These are phyloP conservation scores for Plasmodium coatneyi DNA, from an alignment of 169 alveolate species.

Conservation along the genomic window DNA sequence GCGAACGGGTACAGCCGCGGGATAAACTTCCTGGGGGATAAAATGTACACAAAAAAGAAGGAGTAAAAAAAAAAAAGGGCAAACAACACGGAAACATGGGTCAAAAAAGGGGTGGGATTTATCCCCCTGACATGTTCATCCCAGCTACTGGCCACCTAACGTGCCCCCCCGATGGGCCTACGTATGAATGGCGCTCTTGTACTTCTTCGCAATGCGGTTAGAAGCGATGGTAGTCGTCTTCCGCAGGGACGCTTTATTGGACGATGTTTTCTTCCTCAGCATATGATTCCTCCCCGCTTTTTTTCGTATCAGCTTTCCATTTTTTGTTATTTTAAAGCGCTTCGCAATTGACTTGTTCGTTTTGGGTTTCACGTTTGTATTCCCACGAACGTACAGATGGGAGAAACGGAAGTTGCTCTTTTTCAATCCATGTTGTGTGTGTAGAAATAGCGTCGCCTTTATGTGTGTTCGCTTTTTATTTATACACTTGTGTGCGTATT, in stretches of 20 bases:
- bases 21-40: not conserved
- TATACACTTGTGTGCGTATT: not conserved
- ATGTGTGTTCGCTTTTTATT: not conserved
- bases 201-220: slow-evolving; percentile 15
- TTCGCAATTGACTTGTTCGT: slow-evolving; percentile 88
- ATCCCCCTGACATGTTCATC: not conserved
- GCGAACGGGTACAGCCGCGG: not conserved
- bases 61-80: not conserved
- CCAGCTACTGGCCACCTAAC: not conserved
- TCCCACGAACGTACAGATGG: slow-evolving; percentile 65
- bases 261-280: slow-evolving; percentile 73
- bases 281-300: slow-evolving; percentile 85
- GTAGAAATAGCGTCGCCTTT: not conserved
- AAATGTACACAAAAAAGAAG: not conserved
- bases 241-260: slow-evolving; percentile 42
- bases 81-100: not conserved
- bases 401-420: slow-evolving; percentile 20
- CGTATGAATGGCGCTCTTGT: slow-evolving; percentile 57
- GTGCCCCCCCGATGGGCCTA: not conserved
- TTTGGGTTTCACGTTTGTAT: slow-evolving; percentile 85
- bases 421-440: not conserved
- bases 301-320: slow-evolving; percentile 87
- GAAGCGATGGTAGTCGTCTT: slow-evolving; percentile 58
- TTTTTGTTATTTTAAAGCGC: slow-evolving; percentile 87
- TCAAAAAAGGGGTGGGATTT: not conserved